Conservation (phyloP, 2,329 filamentous ascomycete genomes). For the Elsinoe necatrix region DNA sequence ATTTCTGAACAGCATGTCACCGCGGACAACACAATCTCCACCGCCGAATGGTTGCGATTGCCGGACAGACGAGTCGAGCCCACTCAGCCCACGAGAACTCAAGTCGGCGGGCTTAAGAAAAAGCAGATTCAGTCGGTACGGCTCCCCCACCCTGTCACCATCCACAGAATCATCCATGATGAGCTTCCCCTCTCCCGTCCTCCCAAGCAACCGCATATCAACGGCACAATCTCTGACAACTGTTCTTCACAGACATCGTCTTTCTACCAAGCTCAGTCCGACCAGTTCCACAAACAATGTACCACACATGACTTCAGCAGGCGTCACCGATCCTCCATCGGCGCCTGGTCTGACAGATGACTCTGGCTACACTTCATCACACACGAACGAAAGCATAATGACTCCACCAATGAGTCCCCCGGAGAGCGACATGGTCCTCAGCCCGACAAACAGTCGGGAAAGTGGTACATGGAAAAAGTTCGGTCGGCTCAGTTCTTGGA, state of each 20-base stretch:
- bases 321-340: slow-evolving; percentile 26
- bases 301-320: slow-evolving; percentile 20
- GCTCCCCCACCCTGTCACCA: slow-evolving; percentile 26
- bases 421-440: slow-evolving; percentile 29
- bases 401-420: slow-evolving; percentile 69
- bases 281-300: slow-evolving; percentile 24
- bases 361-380: slow-evolving; percentile 52
- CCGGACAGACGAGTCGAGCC: slow-evolving; percentile 20
- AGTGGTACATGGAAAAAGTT: slow-evolving; percentile 33
- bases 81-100: slow-evolving; percentile 15
- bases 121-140: slow-evolving; percentile 27
- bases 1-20: slow-evolving; percentile 65
- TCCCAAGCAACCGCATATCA: slow-evolving; percentile 25
- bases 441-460: slow-evolving; percentile 23
- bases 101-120: slow-evolving; percentile 17
- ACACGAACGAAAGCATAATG: slow-evolving; percentile 47
- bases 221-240: slow-evolving; percentile 28
- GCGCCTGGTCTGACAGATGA: slow-evolving; percentile 54
- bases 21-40: slow-evolving; percentile 35
- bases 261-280: slow-evolving; percentile 28
- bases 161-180: slow-evolving; percentile 23
- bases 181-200: slow-evolving; percentile 20
- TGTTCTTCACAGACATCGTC: slow-evolving; percentile 26
- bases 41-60: slow-evolving; percentile 13
- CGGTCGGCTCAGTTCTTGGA: slow-evolving; percentile 31